Evolutionary conservation across 768 basidiomycete genomes (phyloP), one percentile per base, ranked within the genome.

Genomic region (Kwoniella dendrophila): DNA sequence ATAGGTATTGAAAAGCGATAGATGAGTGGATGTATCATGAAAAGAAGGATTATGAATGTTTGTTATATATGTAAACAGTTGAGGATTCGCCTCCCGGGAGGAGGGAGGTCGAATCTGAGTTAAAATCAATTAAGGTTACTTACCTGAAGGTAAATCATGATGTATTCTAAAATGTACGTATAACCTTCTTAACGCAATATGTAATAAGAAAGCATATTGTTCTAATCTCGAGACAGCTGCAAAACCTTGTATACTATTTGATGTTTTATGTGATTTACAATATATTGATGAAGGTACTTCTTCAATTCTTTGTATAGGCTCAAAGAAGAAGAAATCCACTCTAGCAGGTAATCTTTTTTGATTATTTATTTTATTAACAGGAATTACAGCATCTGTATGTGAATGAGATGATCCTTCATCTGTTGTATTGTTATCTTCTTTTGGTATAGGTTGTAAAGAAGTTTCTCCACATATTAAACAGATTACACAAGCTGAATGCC

Each of bases 121-220:
- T 18, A 24, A 27, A 45, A 26, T 4, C 22, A 47, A 44, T 16
- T 14, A 44, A 44, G 10, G 43, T 20, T 22, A 70, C 72, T 67
- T 38, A 74, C 72, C 70, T 38, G 68, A 70, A 5, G 65, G 63
- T 1, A 74, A 60, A 24, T 66, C 62, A 55, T 74, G 70, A 50
- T 74, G 68, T 56, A 69, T 61, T 33, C 73, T 67, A 60, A 78
- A 73, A 59, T 80, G 84, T 30, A 90, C 84, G 79, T 93, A 98
- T 55, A 99, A 82, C 72, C 95, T 85, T 68, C 94, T 84, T 57
- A 99, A 82, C 20, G 95, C 96, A 24, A 98, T 96, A 74, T 97
- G 97, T 54, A 99, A 82, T 59, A 99, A 81, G 83, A 94, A 99
- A 1, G 96, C 91, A 78, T 96, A 99, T 76, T 99, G 96, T 82